Base-by-base conservation (phyloP, 2,329 filamentous ascomycete species). In the Aspergillus tubingensis region DNA sequence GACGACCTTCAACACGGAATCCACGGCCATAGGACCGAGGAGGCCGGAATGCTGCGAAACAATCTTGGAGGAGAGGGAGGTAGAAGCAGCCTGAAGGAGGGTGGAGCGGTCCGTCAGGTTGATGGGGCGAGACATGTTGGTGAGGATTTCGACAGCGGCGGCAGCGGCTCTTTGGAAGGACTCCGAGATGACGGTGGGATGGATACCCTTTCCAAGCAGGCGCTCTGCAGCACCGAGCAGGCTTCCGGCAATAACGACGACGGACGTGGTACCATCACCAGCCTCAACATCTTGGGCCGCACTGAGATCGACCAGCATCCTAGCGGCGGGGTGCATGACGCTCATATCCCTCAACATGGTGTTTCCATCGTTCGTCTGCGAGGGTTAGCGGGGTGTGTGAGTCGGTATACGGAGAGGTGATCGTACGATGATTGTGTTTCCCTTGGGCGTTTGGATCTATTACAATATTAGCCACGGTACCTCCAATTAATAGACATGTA, bases 291-390 rank as follows among this genome's bases (percentile, higher is more conserved):
- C 95, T 79, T 99, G 95, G 67, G 95, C 95, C 68, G 95, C 91
- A 72, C 94, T 96, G 64, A 99, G 86, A 78, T 99, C 93, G 73
- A 99, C 95, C 68, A 99, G 85, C 95, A 99, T 99, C 83, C 96
- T 97, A 54, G 95, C 95, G 52, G 96, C 96, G n/a, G 95, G 95
- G 76, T 99, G 95, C 90, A 99, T 92, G 68, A 99, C 95, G 67
- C 91, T 91, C 95, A 99, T 98, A 83, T 94, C 94, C 82, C 91
- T 96, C 74, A 99, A 82, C 94, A 99, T 99, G 60, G 95, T 99
- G 82, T 96, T 96, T 77, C 95, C 95, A 80, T 99, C 95, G 83
- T 99, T 99, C 74, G 95, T 99, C 80, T 82, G 66, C 63, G 65
- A 63, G 62, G 63, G 65, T 79, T 67, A 76, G 76, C 57, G 47